phyloP scores from a whole-genome alignment of 2,329 filamentous ascomycete species.

The Ceratocystis papillata region DNA sequence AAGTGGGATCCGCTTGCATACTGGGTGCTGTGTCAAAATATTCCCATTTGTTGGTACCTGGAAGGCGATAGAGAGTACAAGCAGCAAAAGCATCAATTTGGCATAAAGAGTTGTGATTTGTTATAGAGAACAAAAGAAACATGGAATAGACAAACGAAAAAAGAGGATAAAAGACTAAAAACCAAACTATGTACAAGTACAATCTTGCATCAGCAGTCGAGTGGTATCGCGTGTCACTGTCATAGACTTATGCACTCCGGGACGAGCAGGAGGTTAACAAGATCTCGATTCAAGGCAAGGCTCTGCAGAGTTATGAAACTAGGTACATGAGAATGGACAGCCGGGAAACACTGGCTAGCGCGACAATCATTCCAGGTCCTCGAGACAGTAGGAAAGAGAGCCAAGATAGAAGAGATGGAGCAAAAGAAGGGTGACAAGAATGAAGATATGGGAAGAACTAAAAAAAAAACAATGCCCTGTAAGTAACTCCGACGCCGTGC shows the following conservation, averaged over 20 bases:
- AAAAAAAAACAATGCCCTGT: slow-evolving; percentile 23
- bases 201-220: neutral
- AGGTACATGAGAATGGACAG: neutral
- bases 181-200: slow-evolving; percentile 10
- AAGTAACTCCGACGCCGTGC: slow-evolving; percentile 25
- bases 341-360: neutral
- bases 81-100: neutral
- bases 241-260: neutral
- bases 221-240: neutral
- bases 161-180: neutral
- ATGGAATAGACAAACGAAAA: slow-evolving; percentile 9
- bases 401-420: slow-evolving; percentile 10
- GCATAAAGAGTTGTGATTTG: neutral
- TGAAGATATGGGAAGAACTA: slow-evolving; percentile 14
- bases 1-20: neutral
- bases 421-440: slow-evolving; percentile 18
- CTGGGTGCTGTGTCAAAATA: no score
- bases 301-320: neutral
- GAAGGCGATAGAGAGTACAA: neutral
- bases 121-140: slow-evolving; percentile 4
- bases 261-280: neutral
- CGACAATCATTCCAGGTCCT: neutral
- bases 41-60: no score
- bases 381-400: neutral
- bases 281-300: slow-evolving; percentile 9